Base-by-base conservation (phyloP, 768 basidiomycete genomes). In the Tephrocybe sp. region DNA sequence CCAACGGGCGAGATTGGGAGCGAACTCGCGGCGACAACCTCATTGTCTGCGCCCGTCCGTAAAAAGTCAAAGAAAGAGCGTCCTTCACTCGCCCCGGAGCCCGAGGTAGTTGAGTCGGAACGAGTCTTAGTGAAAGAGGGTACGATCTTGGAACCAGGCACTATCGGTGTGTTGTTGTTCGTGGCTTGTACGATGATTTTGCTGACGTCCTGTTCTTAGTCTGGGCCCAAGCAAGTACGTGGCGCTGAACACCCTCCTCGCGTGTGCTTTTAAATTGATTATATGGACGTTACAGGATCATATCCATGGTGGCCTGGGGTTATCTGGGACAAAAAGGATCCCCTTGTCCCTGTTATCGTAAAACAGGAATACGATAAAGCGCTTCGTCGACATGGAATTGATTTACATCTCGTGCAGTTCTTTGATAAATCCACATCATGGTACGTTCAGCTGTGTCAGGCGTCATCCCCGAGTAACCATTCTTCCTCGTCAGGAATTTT, bases 241-340 rank as follows among this genome's bases (percentile, higher is more conserved):
- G n/a, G n/a, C n/a, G n/a, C n/a, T n/a, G n/a, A n/a, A n/a, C n/a
- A n/a, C n/a, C n/a, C 6, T 15, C 16, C n/a, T 15, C 16, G 5
- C 15, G 16, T 35, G 9, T 35, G 25, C 26, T 34, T 16, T 48
- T 27, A 27, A n/a, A 46, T 41, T 28, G 16, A 8, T 19, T 44
- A 24, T 37, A 16, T 18, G 38, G 36, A 35, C 39, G 45, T 12
- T 41, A 40, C 56, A 91, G 90, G 72, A 28, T 78, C 84, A 0
- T 94, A 75, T 58, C 93, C 93, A 1, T 95, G 85, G 84, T 96
- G 88, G 85, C 90, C 93, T 32, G 93, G 86, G 8, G 82, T 89
- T 8, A 78, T 94, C 13, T 85, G 77, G 44, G 82, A 84, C 21
- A 76, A 79, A 8, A 80, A 84, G 32, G 80, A 86, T 39, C 64